Evolutionary conservation across 305 asterid species (phyloP).

Genomic region (Fraxinus floribunda): DNA sequence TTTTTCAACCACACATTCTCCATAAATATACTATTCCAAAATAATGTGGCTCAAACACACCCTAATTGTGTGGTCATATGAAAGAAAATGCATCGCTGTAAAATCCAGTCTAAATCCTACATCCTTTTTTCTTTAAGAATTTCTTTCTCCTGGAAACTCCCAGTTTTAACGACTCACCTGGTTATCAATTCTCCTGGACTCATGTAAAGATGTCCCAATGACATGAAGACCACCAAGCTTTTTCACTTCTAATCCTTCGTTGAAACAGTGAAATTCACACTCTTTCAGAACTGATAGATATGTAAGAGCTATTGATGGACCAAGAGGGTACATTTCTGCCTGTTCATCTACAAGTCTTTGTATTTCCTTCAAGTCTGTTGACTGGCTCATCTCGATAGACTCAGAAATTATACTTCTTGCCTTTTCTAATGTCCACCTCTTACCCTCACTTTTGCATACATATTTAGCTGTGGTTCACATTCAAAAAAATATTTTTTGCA

Average conservation of each 20-base stretch:
- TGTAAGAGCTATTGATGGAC: constrained; percentile 89
- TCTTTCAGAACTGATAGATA: constrained; percentile 83
- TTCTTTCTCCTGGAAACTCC: constrained; percentile 1
- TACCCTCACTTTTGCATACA: constrained; percentile 76
- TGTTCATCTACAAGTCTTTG: constrained; percentile 76
- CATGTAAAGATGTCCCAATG: constrained; percentile 96
- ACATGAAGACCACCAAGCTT: constrained; percentile 97
- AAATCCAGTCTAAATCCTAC: background rate
- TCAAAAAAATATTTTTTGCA: constrained; percentile 3
- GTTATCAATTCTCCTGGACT: constrained; percentile 97
- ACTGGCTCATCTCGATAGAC: constrained; percentile 85
- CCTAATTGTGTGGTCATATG: background rate
- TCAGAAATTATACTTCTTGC: constrained; percentile 72
- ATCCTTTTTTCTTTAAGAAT: background rate
- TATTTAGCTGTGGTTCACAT: constrained; percentile 62
- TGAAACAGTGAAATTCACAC: constrained; percentile 73
- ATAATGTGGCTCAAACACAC: too few relatives aligned
- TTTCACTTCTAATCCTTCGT: constrained; percentile 96
- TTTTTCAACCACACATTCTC: too few relatives aligned
- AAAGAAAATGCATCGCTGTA: background rate
- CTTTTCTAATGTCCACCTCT: constrained; percentile 67
- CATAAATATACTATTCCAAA: too few relatives aligned
- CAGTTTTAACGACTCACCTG: constrained; percentile 52
- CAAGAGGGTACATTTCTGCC: constrained; percentile 85
- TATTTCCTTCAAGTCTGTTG: constrained; percentile 60